A percentile compares a stretch with the other conserved stretches of the same genome.
Conservation (phyloP, 495 filamentous ascomycete genomes). For the Penicillium alfredii region DNA sequence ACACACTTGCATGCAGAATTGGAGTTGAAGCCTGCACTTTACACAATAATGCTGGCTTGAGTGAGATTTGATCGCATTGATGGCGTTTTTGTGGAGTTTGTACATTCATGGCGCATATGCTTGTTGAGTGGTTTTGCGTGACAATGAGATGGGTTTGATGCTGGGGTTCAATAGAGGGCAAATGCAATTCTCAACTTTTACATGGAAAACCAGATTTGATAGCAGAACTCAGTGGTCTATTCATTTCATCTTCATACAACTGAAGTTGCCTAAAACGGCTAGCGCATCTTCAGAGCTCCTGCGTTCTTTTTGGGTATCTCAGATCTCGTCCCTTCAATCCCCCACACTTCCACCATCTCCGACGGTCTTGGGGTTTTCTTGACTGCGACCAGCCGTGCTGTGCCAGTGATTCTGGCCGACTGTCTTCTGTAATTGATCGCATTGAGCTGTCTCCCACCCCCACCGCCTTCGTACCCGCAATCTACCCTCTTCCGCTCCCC, state of each 20-base stretch:
- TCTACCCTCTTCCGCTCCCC: too few species aligned
- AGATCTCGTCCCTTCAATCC: too few species aligned
- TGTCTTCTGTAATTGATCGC: too few species aligned
- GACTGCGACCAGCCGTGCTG: background rate
- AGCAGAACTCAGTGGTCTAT: background rate
- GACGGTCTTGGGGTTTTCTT: background rate
- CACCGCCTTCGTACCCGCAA: too few species aligned
- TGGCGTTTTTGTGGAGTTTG: conserved; percentile 14
- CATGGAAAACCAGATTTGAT: too few species aligned
- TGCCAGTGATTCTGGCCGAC: conserved; percentile 3
- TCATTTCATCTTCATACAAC: background rate
- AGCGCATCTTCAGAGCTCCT: conserved; percentile 19
- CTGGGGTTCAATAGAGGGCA: conserved; percentile 2
- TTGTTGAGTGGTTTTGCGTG: too few species aligned
- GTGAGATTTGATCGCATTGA: conserved; percentile 13
- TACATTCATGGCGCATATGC: conserved; percentile 7
- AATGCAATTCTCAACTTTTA: background rate
- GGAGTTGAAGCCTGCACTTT: conserved; percentile 18
- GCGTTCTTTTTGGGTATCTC: conserved; percentile 20
- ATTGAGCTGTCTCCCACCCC: too few species aligned
- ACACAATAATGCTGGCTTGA: conserved; percentile 3
- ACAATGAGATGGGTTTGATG: background rate
- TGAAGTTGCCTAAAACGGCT: conserved; percentile 15
- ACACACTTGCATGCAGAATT: conserved; percentile 20
- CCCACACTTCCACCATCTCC: conserved; percentile 3